phyloP scores from a whole-genome alignment of 1,139 yeast species.

The Meyerozyma athensensis region DNA sequence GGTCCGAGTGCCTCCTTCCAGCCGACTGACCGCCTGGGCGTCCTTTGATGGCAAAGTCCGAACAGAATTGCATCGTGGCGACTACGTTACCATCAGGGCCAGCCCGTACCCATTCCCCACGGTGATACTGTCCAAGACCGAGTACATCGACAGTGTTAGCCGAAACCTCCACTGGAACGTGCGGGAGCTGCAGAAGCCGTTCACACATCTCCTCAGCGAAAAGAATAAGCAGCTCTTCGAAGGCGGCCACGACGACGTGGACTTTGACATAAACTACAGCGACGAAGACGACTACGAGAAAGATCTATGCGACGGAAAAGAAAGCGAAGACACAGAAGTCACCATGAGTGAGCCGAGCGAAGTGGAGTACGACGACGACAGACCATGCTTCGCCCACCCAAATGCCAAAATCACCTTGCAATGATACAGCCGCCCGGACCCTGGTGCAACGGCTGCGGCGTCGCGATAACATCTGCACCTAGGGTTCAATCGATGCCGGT shows the following conservation, averaged over 20 bases:
- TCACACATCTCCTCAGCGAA: constrained; percentile 48
- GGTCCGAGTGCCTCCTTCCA: constrained; percentile 64
- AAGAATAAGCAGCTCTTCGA: constrained; percentile 38
- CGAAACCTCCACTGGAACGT: constrained; percentile 84
- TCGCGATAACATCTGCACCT: neutral
- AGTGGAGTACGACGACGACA: constrained; percentile 19
- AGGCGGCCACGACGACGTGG: constrained; percentile 4
- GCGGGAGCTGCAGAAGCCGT: constrained; percentile 77
- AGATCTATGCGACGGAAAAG: neutral
- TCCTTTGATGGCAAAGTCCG: constrained; percentile 83
- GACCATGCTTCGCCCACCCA: constrained; percentile 39
- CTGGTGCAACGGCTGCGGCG: constrained; percentile 6
- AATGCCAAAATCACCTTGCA: constrained; percentile 29
- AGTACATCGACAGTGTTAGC: constrained; percentile 78
- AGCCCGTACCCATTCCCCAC: constrained; percentile 86
- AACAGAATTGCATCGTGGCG: constrained; percentile 66
- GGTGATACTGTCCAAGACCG: constrained; percentile 67
- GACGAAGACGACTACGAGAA: constrained; percentile 1
- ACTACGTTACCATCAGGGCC: constrained; percentile 72
- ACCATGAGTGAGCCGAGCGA: neutral
- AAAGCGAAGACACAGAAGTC: neutral
- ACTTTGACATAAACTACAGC: constrained; percentile 4
- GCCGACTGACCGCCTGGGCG: constrained; percentile 84
- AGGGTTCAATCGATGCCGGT: neutral
- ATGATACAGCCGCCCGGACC: constrained; percentile 7